Base-by-base conservation (phyloP, 2,329 filamentous ascomycete genomes). In the Stachybotrys echinatus region DNA sequence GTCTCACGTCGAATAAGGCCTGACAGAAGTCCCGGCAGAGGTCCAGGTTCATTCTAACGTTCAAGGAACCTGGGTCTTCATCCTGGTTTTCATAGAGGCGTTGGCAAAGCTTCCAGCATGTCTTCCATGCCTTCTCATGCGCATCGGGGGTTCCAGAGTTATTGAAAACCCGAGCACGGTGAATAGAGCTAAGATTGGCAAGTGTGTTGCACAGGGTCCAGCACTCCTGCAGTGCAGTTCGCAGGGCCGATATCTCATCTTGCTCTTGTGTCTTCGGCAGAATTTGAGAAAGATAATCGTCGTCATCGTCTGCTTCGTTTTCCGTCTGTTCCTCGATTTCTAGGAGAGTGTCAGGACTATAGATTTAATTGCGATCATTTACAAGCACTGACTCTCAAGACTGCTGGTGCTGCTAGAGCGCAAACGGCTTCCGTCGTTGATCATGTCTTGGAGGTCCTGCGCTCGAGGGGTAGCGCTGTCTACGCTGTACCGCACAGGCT, bases 171-270 rank as follows among this genome's bases (percentile, higher is more conserved):
- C 88, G 80, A 58, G 89, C 81, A 23, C 90, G 83, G 62, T 96
- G 89, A 55, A 87, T 87, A 18, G 88, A 92, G 66, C 90, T 95
- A 18, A 96, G 76, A 55, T 81, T 89, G 20, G 90, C 89, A 27
- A 96, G 74, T 0, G 91, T 95, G 63, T 96, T 96, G 72, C 92
- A 96, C 14, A 96, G 73, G 1, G 87, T 95, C 92, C 92, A 96
- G 68, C 91, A 96, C 71, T 96, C 89, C 54, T 87, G 83, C 17
- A 96, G 75, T 3, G 91, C 89, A 23, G 82, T 83, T 54, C 82
- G 83, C n/a, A 96, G 73, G 7, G 87, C 85, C 22, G 70, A 73
- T 21, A 89, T 74, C 59, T 90, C 85, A 47, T 76, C 74, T 49
- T 82, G 74, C n/a, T 79, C 74, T 50, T 65, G 69, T 39, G 65